These are phyloP conservation scores for Zychaea mexicana DNA, from an alignment of 371 early-diverging fungal genomes.

Conservation along the genomic window DNA sequence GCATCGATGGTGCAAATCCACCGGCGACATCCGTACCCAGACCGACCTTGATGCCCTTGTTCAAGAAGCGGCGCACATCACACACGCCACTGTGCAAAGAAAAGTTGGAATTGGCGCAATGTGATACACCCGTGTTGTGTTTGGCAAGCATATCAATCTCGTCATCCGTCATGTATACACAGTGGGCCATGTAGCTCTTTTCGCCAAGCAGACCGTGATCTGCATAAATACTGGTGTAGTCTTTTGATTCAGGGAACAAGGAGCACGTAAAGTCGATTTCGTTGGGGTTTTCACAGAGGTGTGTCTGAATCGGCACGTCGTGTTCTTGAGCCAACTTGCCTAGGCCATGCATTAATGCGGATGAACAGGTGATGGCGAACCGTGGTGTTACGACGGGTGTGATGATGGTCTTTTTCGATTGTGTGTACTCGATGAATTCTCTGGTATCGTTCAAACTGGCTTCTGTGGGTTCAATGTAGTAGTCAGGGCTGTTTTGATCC, in stretches of 20 bases:
- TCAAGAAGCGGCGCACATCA: constrained; percentile 76
- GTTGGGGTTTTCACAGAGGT: constrained; percentile 79
- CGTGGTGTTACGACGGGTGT: constrained; percentile 89
- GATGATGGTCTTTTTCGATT: constrained; percentile 45
- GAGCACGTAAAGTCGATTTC: constrained; percentile 75
- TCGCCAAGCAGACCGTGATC: constrained; percentile 62
- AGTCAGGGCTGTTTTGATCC: constrained; percentile 85
- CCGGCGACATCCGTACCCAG: constrained; percentile 94
- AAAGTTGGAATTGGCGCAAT: constrained; percentile 93
- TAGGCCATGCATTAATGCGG: constrained; percentile 66
- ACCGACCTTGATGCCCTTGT: constrained; percentile 77
- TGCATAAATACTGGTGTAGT: constrained; percentile 82
- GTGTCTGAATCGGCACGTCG: constrained; percentile 78
- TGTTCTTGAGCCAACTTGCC: constrained; percentile 71
- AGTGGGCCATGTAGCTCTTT: constrained; percentile 89
- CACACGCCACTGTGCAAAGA: constrained; percentile 80
- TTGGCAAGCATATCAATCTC: constrained; percentile 68
- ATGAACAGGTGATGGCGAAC: constrained; percentile 84
- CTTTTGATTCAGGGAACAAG: constrained; percentile 68
- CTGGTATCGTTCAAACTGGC: constrained; percentile 71
- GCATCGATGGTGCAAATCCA: constrained; percentile 81
- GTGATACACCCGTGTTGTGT: constrained; percentile 74
- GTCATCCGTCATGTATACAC: constrained; percentile 79
- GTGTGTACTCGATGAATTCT: constrained; percentile 65
- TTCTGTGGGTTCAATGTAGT: constrained; percentile 70